Evolutionary conservation across 306 rosid genomes (phyloP).

Genomic region (Myrica gale): DNA sequence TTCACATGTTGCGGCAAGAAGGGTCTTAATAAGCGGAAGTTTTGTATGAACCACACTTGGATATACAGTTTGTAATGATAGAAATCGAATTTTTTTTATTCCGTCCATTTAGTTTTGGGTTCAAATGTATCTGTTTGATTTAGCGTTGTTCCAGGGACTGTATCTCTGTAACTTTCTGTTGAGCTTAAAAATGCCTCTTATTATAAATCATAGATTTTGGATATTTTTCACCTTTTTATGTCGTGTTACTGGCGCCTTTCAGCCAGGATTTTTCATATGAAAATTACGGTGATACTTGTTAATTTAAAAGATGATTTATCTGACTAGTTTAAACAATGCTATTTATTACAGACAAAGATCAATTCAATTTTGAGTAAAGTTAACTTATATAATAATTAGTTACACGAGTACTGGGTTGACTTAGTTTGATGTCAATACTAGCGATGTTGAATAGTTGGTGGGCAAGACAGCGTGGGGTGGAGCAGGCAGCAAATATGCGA

Average conservation of each 20-base stretch:
- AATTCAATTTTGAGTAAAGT: too few species aligned
- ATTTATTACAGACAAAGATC: too few species aligned
- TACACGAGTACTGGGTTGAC: too few species aligned
- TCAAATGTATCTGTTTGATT: constrained; percentile 1
- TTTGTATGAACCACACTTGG: constrained; percentile 12
- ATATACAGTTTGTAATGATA: constrained; percentile 27
- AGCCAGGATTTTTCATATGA: too few species aligned
- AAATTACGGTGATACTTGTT: too few species aligned
- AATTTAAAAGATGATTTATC: too few species aligned
- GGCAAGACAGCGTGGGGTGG: too few species aligned
- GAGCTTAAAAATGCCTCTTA: neutral
- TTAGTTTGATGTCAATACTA: too few species aligned
- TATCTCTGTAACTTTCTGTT: neutral
- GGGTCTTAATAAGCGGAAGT: constrained; percentile 12
- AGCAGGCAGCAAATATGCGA: too few species aligned
- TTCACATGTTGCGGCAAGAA: constrained; percentile 29
- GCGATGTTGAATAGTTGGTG: too few species aligned
- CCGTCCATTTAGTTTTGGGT: neutral
- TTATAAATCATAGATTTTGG: neutral
- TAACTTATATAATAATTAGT: too few species aligned
- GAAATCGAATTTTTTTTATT: neutral
- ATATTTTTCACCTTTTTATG: neutral
- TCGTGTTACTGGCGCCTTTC: neutral
- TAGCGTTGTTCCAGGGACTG: constrained; percentile 10
- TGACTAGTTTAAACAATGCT: too few species aligned